Percentiles rank a stretch among this genome's conserved stretches.
phyloP scores from a whole-genome alignment of 352 stramenopile species.

The Pythium utonaiense region DNA sequence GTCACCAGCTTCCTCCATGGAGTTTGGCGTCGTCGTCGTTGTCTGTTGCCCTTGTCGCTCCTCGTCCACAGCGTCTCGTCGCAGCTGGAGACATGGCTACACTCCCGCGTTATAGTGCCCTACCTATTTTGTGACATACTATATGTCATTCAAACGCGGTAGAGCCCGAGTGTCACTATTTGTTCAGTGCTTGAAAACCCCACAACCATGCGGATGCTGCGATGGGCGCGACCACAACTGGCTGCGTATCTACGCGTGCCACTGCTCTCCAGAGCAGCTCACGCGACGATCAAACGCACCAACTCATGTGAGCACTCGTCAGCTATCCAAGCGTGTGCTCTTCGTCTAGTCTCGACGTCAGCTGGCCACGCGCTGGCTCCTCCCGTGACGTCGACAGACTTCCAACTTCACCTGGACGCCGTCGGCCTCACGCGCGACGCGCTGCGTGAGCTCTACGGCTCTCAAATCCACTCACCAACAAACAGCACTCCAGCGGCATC shows the following conservation, averaged over 20 bases:
- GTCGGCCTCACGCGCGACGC: not conserved
- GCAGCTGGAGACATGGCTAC: slow-evolving; percentile 15
- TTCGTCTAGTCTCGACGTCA: not conserved
- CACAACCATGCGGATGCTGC: not conserved
- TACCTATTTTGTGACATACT: slow-evolving; percentile 6
- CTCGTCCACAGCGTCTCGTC: slow-evolving; percentile 7
- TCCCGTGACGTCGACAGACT: too few relatives aligned
- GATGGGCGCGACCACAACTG: not conserved
- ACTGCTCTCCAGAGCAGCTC: not conserved
- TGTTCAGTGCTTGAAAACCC: not conserved
- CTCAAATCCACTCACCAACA: too few relatives aligned
- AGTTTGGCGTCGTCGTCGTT: slow-evolving; percentile 11
- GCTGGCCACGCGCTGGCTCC: not conserved
- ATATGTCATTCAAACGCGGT: slow-evolving; percentile 3
- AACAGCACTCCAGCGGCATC: too few relatives aligned
- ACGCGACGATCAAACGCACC: too few relatives aligned
- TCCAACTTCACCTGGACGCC: not conserved
- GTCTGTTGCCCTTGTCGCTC: not conserved
- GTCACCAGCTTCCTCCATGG: too few relatives aligned
- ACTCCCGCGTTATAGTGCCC: too few relatives aligned
- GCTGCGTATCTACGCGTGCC: not conserved
- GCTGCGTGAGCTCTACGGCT: not conserved
- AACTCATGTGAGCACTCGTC: too few relatives aligned
- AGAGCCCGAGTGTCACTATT: slow-evolving; percentile 2
- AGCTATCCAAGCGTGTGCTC: not conserved